Evolutionary conservation across 225 moss, liverwort and hornwort species (phyloP), one percentile per base, ranked within the genome.

Genomic region (Anthoceros angustus): DNA sequence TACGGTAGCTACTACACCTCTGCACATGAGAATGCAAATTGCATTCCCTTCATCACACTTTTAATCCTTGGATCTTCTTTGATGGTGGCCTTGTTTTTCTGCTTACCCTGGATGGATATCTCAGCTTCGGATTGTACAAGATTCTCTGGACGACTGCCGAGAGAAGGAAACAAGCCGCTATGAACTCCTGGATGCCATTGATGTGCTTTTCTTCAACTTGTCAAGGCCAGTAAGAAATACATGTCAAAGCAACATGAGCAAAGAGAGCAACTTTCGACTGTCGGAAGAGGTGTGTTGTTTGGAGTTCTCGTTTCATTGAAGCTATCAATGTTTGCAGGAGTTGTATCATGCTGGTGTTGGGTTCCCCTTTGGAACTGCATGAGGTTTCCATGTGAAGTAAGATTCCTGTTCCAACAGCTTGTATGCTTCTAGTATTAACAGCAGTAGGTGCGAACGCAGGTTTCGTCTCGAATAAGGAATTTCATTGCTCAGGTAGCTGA

Each of bases 71-170:
- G 32, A 32, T 32, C 4, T 32, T 32, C 32, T 32, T 32, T 32
- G 32, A 32, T 32, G 32, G 32, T 32, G 4, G 23, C 4, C 18
- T 60, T 18, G 8, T 67, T 63, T 12, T 9, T 65, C 61, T 40
- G 7, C 25, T 68, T 6, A 39, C 72, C 61, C n/a, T 42, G 66
- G 69, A 32, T 32, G 32, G 32, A 1, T n/a, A n/a, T 32, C 32
- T 32, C 82, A 94, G 94, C 77, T 98, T 64, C 64, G 40, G 32
- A 80, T 66, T 65, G 69, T 98, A 72, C 79, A 87, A 71, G 81
- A 74, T 63, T 73, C 80, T 73, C 75, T 80, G 55, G 74, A 78
- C 73, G 87, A 84, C 50, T 92, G 89, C 72, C 74, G 75, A 48
- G 76, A 86, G 50, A 86, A 77, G 74, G 98, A 98, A 70, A 74